Percentiles rank a stretch among this genome's conserved stretches.
These are phyloP conservation scores for Begonia masoniana DNA, from an alignment of 306 rosid species.

Conservation along the genomic window DNA sequence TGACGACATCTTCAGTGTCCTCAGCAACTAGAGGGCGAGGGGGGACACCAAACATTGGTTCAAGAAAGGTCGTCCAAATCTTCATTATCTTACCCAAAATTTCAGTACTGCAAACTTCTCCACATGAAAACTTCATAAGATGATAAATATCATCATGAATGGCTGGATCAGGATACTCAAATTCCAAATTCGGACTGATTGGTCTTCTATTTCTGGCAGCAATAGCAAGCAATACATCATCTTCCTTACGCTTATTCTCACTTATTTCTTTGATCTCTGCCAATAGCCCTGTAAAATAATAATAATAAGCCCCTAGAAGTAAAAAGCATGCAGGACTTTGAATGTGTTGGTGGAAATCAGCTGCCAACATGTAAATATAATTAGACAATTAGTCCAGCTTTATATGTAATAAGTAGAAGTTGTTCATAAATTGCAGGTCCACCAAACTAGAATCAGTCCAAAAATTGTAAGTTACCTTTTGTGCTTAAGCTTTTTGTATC, in stretches of 20 bases:
- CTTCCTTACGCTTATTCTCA: constrained; percentile 93
- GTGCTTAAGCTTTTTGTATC: constrained; percentile 90
- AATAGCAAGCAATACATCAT: constrained; percentile 85
- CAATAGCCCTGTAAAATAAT: constrained; percentile 54
- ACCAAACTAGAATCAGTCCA: not conserved
- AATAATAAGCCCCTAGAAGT: not conserved
- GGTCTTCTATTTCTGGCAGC: constrained; percentile 96
- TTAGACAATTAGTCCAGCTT: not conserved
- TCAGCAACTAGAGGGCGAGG: constrained; percentile 73
- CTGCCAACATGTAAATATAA: not conserved
- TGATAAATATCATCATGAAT: constrained; percentile 94
- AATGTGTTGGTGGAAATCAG: not conserved
- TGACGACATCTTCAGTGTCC: constrained; percentile 83
- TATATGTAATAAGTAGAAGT: not conserved
- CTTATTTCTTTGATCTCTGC: constrained; percentile 94
- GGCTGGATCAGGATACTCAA: constrained; percentile 64
- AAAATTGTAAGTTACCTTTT: constrained; percentile 43
- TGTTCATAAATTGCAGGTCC: not conserved
- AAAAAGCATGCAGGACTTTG: no score
- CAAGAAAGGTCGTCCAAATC: constrained; percentile 92
- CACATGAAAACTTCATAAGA: constrained; percentile 87
- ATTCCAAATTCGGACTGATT: constrained; percentile 82
- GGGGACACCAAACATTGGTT: constrained; percentile 88
- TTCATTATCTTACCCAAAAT: constrained; percentile 90
- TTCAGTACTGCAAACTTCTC: constrained; percentile 88